Percentiles rank a stretch among this genome's conserved stretches.
phyloP scores from a whole-genome alignment of 371 early-diverging fungal genomes.

The Mortierella sp. region DNA sequence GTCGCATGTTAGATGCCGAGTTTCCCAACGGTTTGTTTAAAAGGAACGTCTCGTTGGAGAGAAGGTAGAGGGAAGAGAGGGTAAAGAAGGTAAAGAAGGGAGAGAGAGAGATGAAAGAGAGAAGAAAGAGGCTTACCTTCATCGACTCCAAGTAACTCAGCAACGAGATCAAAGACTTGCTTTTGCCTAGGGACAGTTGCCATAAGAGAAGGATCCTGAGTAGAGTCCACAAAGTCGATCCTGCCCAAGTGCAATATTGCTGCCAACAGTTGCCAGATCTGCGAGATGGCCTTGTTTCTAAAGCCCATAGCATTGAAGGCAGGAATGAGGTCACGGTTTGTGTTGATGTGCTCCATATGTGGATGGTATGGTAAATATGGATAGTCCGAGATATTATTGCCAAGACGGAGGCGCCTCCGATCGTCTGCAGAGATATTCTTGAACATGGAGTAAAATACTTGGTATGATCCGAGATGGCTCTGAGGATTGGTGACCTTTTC shows the following conservation, averaged over 20 bases:
- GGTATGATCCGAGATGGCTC: constrained; percentile 81
- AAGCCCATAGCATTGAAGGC: constrained; percentile 82
- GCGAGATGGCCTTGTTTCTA: constrained; percentile 75
- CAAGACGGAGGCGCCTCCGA: constrained; percentile 68
- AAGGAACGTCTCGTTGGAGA: too few species aligned
- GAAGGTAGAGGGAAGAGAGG: too few species aligned
- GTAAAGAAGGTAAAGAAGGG: too few species aligned
- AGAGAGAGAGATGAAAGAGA: not conserved
- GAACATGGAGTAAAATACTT: constrained; percentile 87
- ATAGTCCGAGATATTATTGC: constrained; percentile 69
- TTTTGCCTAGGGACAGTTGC: constrained; percentile 69
- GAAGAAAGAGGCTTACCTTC: constrained; percentile 55
- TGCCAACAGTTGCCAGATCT: constrained; percentile 76
- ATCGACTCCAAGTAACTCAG: constrained; percentile 86
- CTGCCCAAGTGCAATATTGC: constrained; percentile 86
- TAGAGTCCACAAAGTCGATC: constrained; percentile 72
- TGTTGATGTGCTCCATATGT: constrained; percentile 56
- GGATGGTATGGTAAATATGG: constrained; percentile 66
- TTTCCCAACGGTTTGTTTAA: not conserved
- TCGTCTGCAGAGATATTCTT: constrained; percentile 71
- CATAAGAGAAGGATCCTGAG: constrained; percentile 63
- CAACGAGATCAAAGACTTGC: constrained; percentile 79
- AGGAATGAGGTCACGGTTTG: constrained; percentile 69
- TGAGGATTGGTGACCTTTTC: constrained; percentile 69
- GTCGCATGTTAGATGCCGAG: not conserved